A percentile compares a stretch with the other conserved stretches of the same genome.
Conservation (phyloP, 495 filamentous ascomycete genomes). For the Ramalina intermedia region DNA sequence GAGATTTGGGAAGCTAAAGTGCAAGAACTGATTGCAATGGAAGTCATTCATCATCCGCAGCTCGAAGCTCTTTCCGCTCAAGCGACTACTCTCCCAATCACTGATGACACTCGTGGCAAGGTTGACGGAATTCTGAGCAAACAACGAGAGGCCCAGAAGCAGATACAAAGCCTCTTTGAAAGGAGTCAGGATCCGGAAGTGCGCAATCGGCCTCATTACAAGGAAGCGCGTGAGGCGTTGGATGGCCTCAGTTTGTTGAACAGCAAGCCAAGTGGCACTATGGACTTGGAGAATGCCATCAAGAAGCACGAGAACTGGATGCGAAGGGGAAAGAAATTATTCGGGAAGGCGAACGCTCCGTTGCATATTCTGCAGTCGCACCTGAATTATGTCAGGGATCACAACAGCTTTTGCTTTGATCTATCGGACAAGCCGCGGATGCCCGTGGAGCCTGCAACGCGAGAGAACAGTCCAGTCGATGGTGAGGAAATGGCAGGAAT, state of each 20-base stretch:
- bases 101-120: slow-evolving; percentile 58
- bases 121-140: slow-evolving; percentile 92
- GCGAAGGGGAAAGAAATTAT: slow-evolving; percentile 94
- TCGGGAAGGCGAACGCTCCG: slow-evolving; percentile 95
- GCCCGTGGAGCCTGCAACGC: slow-evolving; percentile 81
- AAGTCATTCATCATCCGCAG: slow-evolving; percentile 83
- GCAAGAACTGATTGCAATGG: slow-evolving; percentile 80
- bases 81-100: slow-evolving; percentile 66
- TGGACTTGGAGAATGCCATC: slow-evolving; percentile 89
- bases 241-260: slow-evolving; percentile 76
- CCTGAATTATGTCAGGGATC: slow-evolving; percentile 82
- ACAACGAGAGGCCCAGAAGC: slow-evolving; percentile 84
- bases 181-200: slow-evolving; percentile 61
- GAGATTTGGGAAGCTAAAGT: slow-evolving; percentile 88
- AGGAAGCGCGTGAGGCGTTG: slow-evolving; percentile 78
- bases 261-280: slow-evolving; percentile 77
- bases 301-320: slow-evolving; percentile 99
- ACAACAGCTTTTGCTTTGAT: slow-evolving; percentile 85
- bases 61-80: slow-evolving; percentile 76
- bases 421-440: slow-evolving; percentile 76
- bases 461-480: slow-evolving; percentile 67
- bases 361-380: slow-evolving; percentile 86
- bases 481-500: slow-evolving; percentile 37
- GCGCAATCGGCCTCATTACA: slow-evolving; percentile 72
- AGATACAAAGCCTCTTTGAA: slow-evolving; percentile 67